Percentiles rank a stretch among this genome's conserved stretches.
Conservation (phyloP, 2,329 filamentous ascomycete genomes). For the Hypoxylon sp. region DNA sequence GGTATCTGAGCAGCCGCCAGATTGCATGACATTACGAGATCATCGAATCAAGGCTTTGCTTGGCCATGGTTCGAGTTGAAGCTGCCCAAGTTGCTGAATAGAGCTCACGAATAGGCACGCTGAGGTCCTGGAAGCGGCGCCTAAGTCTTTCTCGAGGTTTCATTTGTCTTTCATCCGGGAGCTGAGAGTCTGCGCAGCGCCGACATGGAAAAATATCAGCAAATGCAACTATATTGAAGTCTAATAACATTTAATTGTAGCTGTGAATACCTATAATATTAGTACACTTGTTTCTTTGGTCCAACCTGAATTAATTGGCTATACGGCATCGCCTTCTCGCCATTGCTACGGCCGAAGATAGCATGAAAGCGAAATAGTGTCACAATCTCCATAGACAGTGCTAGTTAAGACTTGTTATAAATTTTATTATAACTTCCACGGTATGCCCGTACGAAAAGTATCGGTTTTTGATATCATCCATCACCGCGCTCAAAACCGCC, state of each 20-base stretch:
- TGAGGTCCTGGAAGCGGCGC: not conserved
- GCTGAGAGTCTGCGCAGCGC: too few relatives aligned
- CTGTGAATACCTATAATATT: not conserved
- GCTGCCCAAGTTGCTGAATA: conserved; percentile 1
- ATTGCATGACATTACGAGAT: conserved; percentile 12
- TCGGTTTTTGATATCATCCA: conserved; percentile 41
- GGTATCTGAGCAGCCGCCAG: conserved; percentile 3
- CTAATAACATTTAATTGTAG: not conserved
- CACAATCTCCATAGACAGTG: not conserved
- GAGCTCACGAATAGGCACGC: not conserved
- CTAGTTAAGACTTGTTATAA: conserved; percentile 29
- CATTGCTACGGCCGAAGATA: not conserved
- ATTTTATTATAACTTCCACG: conserved; percentile 42
- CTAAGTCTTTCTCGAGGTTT: not conserved
- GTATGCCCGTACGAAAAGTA: conserved; percentile 15
- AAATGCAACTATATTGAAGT: not conserved
- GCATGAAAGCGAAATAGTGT: not conserved
- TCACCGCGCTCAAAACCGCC: conserved; percentile 25
- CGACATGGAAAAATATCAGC: not conserved
- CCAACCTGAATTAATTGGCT: not conserved
- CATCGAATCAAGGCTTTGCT: conserved; percentile 4
- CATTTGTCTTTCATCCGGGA: too few relatives aligned
- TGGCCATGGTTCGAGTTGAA: not conserved
- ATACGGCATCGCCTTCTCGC: not conserved
- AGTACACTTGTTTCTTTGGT: not conserved